Evolutionary conservation across 495 filamentous ascomycete species (phyloP), one percentile per base, ranked within the genome.

Genomic region (Wilcoxina mikolae): DNA sequence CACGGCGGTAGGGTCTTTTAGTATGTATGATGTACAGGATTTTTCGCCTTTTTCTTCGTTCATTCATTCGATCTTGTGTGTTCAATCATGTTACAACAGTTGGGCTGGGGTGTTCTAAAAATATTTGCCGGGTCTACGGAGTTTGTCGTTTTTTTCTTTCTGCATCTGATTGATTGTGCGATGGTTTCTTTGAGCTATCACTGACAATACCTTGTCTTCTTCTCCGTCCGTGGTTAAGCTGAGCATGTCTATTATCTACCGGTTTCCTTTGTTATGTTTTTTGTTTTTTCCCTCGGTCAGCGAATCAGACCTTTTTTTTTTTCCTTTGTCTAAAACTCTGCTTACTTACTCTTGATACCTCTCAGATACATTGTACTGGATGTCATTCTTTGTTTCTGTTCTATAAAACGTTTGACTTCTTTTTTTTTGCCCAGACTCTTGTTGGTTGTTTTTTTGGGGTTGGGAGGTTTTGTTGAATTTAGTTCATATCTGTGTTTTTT

Each of bases 71-170:
- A 18, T 20, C 24, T 26, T 28, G 27, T 49, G 27, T 49, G 22
- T 3, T 49, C 11, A 4, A 26, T 5, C 4, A 27, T 4, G 5
- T 7, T 26, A 49, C 18, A 5, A 45, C 42, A 49, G 27, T 49
- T 22, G 45, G 45, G 45, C 3, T 18, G 7, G 45, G 45, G 45
- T 49, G 45, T 49, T 49, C 27, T 28, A 9, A 11, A 49, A 31
- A 49, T 24, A 49, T 26, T 45, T 49, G 45, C 45, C 45, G 45
- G 45, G 24, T 49, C 27, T 7, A 9, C 5, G 45, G 45, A 49
- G 45, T 49, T 49, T 49, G 23, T 49, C 45, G 23, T 24, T 49
- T 49, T 49, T 31, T 7, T 22, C 27, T 49, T 20, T 31, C 7
- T 49, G 45, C 27, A 49, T 18, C 9, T 49, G 45, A 11, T 49